Percentiles rank a stretch among this genome's conserved stretches.
These are phyloP conservation scores for Umbelopsis isabellina DNA, from an alignment of 192 early-diverging fungal genomes.

Conservation along the genomic window DNA sequence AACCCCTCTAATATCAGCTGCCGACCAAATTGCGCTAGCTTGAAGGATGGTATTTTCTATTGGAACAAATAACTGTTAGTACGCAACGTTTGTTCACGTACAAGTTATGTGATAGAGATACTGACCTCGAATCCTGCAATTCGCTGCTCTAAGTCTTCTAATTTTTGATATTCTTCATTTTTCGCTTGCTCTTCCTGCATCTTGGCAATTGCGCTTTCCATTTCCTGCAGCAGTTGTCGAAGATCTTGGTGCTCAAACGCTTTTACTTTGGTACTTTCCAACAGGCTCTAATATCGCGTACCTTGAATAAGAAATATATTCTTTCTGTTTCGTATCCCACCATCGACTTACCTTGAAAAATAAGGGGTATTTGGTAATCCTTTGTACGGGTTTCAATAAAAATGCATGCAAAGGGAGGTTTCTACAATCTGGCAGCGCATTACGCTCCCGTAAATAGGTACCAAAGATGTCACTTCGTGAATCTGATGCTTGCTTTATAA, in stretches of 20 bases:
- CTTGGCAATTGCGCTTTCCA: not conserved
- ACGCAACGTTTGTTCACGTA: no score
- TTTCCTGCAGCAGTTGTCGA: not conserved
- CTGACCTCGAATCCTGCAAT: conserved; percentile 6
- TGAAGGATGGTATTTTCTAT: conserved; percentile 18
- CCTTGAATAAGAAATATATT: no score
- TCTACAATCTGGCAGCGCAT: conserved; percentile 3
- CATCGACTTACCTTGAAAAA: conserved; percentile 6
- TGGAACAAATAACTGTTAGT: no score
- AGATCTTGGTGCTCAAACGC: not conserved
- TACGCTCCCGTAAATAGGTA: not conserved
- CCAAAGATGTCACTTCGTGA: conserved; percentile 12
- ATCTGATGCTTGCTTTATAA: not conserved
- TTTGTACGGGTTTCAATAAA: conserved; percentile 3
- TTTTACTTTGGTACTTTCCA: not conserved
- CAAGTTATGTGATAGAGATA: no score
- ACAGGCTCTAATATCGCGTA: not conserved
- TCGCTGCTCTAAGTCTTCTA: conserved; percentile 9
- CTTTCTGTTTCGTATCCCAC: not conserved
- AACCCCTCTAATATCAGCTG: not conserved
- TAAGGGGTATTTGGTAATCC: conserved; percentile 2
- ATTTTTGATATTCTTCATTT: conserved; percentile 15
- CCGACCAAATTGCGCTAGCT: not conserved
- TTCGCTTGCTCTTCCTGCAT: conserved; percentile 15
- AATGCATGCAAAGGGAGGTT: conserved; percentile 7